Evolutionary conservation across 2,329 filamentous ascomycete species (phyloP), one percentile per base, ranked within the genome.

Genomic region (Nemania sp.): DNA sequence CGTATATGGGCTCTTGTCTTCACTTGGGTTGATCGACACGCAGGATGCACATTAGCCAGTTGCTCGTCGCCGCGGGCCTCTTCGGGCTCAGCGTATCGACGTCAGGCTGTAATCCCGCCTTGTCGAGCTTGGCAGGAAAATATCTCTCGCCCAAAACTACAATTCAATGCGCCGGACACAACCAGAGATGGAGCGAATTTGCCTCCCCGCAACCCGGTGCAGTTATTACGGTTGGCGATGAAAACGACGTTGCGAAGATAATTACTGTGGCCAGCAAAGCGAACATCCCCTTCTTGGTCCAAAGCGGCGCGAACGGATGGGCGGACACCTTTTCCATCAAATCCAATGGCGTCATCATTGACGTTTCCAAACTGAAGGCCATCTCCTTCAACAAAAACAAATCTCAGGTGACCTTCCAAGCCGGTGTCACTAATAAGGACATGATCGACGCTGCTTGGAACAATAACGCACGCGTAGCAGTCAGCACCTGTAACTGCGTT

Each of bases 401-500:
- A 51, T 66, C 60, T 5, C 45, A 68, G n/a, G 69, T 65, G 4
- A 65, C 62, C 10, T 65, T 71, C 35, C 67, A 68, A 43, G 60
- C 67, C n/a, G 69, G 69, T 10, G 63, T 65, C 13, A 58, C 54
- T 15, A 68, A 67, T 54, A 52, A 60, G 34, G 68, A 71, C 7
- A 48, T 69, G 12, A 61, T 69, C 56, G 21, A 62, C 6, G 64
- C 60, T 13, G 69, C 68, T n/a, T 69, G 64, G 48, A 39, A 58
- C 2, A 66, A 62, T 37, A 63, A 68, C 11, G 69, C 60, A 5
- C 63, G 65, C 2, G 62, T 68, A 12, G 56, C 61, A 7, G 70
- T 64, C 7, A 67, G 69, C 20, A 71, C 68, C 39, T 72, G 70
- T 52, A 70, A 72, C 50, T 71, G 69, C 32, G 69, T 72, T 7